These are phyloP conservation scores for sorghum (Sorghum bicolor) DNA, from an alignment of 176 grass and related monocot species.

Conservation along the genomic window Sorghum_bicolor_NCBIv3 NC_012875.2:55700001-55700500, in stretches of 20 bases:
- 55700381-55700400: constrained; percentile 42
- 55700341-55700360: constrained; percentile 47
- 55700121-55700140: constrained; percentile 41
- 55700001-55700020: constrained; percentile 27
- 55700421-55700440: constrained; percentile 14
- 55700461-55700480: constrained; percentile 29
- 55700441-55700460: constrained; percentile 28
- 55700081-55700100: constrained; percentile 29
- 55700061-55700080: constrained; percentile 28
- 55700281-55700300: constrained; percentile 53
- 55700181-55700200: constrained; percentile 15
- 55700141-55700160: constrained; percentile 52
- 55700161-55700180: constrained; percentile 40
- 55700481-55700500: constrained; percentile 46
- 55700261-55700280: constrained; percentile 39
- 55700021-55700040: constrained; percentile 12
- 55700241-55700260: constrained; percentile 29
- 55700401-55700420: constrained; percentile 53
- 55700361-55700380: constrained; percentile 44
- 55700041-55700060: constrained; percentile 18
- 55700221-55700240: constrained; percentile 35
- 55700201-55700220: constrained; percentile 18
- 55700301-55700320: constrained; percentile 43
- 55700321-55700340: constrained; percentile 58
- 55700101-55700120: constrained; percentile 44